Evolutionary conservation across 192 early-diverging fungal genomes (phyloP).

Genomic region (Spizellomyces punctatus): DNA sequence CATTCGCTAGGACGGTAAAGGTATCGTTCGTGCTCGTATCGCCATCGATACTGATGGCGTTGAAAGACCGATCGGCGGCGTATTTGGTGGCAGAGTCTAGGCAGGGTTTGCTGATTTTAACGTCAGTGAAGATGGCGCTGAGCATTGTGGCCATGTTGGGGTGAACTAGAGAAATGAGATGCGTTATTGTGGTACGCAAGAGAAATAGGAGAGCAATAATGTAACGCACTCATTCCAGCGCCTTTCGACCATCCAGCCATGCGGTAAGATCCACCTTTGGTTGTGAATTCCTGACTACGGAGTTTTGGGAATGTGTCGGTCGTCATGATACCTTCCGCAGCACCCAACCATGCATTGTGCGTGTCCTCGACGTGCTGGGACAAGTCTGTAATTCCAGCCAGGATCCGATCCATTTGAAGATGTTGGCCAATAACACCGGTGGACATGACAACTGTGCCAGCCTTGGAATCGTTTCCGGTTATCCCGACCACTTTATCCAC

Average conservation of each 20-base stretch:
- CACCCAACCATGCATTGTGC: conserved; percentile 79
- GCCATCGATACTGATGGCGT: conserved; percentile 93
- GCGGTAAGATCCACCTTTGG: conserved; percentile 52
- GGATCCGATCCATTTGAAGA: conserved; percentile 82
- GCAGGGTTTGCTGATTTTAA: conserved; percentile 59
- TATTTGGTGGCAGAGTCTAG: conserved; percentile 73
- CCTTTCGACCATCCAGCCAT: conserved; percentile 97
- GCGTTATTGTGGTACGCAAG: not conserved
- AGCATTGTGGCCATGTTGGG: conserved; percentile 98
- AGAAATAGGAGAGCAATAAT: not conserved
- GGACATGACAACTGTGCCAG: conserved; percentile 78
- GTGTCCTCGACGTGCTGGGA: conserved; percentile 41
- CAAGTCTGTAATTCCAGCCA: conserved; percentile 59
- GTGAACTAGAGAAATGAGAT: conserved; percentile 58
- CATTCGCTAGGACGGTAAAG: conserved; percentile 87
- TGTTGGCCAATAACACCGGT: conserved; percentile 97
- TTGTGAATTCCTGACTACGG: conserved; percentile 34
- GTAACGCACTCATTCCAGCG: conserved; percentile 81
- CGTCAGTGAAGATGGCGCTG: conserved; percentile 85
- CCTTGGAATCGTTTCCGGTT: conserved; percentile 11
- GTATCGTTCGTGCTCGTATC: conserved; percentile 98
- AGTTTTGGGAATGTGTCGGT: conserved; percentile 98
- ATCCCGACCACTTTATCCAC: conserved; percentile 56
- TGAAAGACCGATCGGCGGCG: conserved; percentile 91
- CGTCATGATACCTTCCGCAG: conserved; percentile 91